Percentiles rank a stretch among this genome's conserved stretches.
Conservation (phyloP, 2,329 filamentous ascomycete genomes). For the Penicillium sp. region DNA sequence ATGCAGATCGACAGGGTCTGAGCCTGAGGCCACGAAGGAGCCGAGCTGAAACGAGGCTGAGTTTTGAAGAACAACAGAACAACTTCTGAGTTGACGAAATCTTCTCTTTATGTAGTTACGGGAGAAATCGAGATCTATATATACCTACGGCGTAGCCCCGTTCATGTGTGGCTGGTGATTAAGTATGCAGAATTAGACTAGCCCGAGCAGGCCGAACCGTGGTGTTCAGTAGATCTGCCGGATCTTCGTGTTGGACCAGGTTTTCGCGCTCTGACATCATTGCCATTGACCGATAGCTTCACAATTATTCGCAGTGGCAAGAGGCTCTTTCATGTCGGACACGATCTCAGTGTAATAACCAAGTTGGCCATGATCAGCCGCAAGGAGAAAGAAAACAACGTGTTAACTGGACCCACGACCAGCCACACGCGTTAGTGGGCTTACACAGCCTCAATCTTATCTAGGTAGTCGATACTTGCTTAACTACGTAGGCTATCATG, state of each 20-base stretch:
- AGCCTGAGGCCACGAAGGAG: neutral
- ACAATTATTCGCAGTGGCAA: neutral
- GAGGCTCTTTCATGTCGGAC: neutral
- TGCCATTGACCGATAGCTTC: neutral
- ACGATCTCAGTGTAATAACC: neutral
- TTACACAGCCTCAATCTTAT: conserved; percentile 27
- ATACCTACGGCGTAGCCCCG: neutral
- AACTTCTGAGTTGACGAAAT: neutral
- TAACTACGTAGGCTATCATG: accelerated
- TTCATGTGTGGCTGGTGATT: neutral
- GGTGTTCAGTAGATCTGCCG: neutral
- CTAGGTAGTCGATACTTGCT: conserved; percentile 12
- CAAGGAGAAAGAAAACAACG: conserved; percentile 7
- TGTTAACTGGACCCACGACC: conserved; percentile 18
- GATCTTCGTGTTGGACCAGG: neutral
- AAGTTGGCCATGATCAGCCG: neutral
- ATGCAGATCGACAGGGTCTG: neutral
- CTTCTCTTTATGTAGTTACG: neutral
- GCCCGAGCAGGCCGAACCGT: neutral
- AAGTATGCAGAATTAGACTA: neutral
- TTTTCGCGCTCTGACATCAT: neutral
- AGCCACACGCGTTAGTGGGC: conserved; percentile 21
- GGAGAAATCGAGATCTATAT: neutral
- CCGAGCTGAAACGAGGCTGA: neutral
- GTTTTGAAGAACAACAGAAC: neutral